Conservation (phyloP, 169 alveolate species). For the Babesia gibsoni region DNA sequence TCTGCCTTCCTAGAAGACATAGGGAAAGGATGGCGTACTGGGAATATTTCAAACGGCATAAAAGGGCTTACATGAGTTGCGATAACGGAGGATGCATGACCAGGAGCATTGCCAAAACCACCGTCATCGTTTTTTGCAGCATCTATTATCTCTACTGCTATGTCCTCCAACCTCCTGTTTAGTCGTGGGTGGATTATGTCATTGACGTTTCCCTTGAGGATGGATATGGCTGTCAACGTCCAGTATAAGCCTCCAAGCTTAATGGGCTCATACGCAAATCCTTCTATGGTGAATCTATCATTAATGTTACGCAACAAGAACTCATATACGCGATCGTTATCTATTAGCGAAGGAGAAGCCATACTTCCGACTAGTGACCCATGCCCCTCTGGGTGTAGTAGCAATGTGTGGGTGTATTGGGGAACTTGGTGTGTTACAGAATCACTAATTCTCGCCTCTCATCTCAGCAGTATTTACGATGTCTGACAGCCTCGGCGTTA, state of each 20-base stretch:
- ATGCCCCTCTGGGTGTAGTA: no score
- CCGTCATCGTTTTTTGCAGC: conserved; percentile 69
- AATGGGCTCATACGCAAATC: conserved; percentile 70
- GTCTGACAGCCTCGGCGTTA: not conserved
- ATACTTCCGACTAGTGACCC: no score
- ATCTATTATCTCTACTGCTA: conserved; percentile 44
- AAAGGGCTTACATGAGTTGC: conserved; percentile 68
- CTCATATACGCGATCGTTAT: conserved; percentile 35
- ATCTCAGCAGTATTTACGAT: no score
- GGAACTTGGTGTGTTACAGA: no score
- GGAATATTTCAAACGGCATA: not conserved
- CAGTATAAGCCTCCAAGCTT: conserved; percentile 74
- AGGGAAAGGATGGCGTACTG: conserved; percentile 84
- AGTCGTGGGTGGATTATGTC: conserved; percentile 60
- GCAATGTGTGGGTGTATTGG: no score
- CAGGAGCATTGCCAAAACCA: conserved; percentile 71
- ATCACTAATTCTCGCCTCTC: no score
- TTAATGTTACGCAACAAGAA: conserved; percentile 50
- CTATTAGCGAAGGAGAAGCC: not conserved
- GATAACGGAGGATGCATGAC: conserved; percentile 69
- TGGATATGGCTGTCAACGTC: conserved; percentile 67
- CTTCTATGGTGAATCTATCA: conserved; percentile 64
- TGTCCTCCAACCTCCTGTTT: conserved; percentile 33
- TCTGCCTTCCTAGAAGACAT: conserved; percentile 72
- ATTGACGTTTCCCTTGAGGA: conserved; percentile 46